phyloP scores from a whole-genome alignment of 805 yeast genomes.

The Debaryomyces castellii region DNA sequence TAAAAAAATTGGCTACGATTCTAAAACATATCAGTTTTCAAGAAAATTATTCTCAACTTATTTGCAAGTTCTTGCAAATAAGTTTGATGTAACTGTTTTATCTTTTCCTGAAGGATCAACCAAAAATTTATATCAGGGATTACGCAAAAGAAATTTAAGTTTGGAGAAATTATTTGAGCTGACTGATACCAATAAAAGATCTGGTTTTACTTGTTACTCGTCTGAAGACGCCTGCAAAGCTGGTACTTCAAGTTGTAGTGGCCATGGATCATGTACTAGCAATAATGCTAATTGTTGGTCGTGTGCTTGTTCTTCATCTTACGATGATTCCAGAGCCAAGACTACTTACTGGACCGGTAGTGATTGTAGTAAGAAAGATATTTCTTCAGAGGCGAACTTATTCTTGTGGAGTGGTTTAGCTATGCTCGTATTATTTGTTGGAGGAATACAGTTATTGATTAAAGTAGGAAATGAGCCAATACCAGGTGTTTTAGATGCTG shows the following conservation, averaged over 20 bases:
- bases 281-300: constrained; percentile 42
- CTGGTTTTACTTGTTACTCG: constrained; percentile 28
- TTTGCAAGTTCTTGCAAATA: constrained; percentile 17
- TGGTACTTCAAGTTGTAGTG: constrained; percentile 48
- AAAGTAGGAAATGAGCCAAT: constrained; percentile 59
- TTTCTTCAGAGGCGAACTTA: constrained; percentile 64
- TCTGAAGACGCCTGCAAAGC: constrained; percentile 48
- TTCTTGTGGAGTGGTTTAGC: constrained; percentile 65
- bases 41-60: constrained; percentile 32
- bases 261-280: constrained; percentile 54
- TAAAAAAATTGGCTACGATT: constrained; percentile 41
- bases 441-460: constrained; percentile 53
- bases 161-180: constrained; percentile 10
- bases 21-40: constrained; percentile 42
- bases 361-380: constrained; percentile 67
- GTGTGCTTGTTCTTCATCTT: constrained; percentile 50
- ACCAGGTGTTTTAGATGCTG: constrained; percentile 68
- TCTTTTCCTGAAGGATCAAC: constrained; percentile 29
- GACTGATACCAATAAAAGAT: neutral
- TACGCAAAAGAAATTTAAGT: constrained; percentile 18
- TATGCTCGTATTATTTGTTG: constrained; percentile 44
- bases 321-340: constrained; percentile 37
- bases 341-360: constrained; percentile 57
- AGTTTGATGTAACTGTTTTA: constrained; percentile 28
- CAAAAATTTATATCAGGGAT: constrained; percentile 10